phyloP scores from a whole-genome alignment of 805 yeast species.

The Sporopachydermia lactativora region DNA sequence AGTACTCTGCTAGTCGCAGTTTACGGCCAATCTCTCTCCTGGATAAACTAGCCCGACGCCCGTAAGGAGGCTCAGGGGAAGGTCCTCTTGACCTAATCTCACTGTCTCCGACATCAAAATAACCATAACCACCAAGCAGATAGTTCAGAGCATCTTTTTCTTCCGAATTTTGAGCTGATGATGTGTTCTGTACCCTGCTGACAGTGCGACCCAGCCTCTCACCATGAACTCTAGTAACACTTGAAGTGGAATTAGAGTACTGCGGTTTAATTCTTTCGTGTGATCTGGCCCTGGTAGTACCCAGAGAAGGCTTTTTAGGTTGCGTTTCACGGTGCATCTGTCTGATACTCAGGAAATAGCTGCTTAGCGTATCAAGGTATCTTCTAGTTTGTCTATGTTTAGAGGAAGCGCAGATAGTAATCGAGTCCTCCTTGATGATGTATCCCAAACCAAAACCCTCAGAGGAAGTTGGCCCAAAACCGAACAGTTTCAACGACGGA shows the following conservation, averaged over 20 bases:
- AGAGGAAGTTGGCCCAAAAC: slow-evolving; percentile 82
- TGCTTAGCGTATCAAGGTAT: slow-evolving; percentile 52
- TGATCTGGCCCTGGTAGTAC: slow-evolving; percentile 3
- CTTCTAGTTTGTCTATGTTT: slow-evolving; percentile 81
- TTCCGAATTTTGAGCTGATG: slow-evolving; percentile 13
- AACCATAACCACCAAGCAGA: slow-evolving; percentile 74
- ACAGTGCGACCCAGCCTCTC: background rate
- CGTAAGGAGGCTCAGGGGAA: slow-evolving; percentile 36
- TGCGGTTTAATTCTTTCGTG: slow-evolving; percentile 2
- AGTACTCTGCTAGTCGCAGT: slow-evolving; percentile 49
- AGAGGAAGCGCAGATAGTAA: slow-evolving; percentile 71
- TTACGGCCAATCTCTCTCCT: slow-evolving; percentile 50
- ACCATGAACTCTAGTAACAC: slow-evolving; percentile 1
- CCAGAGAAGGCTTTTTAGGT: slow-evolving; percentile 3
- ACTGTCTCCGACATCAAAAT: slow-evolving; percentile 63
- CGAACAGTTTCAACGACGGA: slow-evolving; percentile 74
- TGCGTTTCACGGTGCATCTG: slow-evolving; percentile 21
- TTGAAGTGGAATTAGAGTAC: background rate
- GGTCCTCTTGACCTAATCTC: slow-evolving; percentile 45
- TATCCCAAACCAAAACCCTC: slow-evolving; percentile 93
- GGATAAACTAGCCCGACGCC: slow-evolving; percentile 25
- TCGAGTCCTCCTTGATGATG: slow-evolving; percentile 66
- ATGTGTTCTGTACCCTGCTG: background rate
- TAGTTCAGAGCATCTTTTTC: slow-evolving; percentile 25
- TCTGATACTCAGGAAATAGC: slow-evolving; percentile 45